These are phyloP conservation scores for Choricystis sp. DNA, from an alignment of 139 green algal genomes.

Conservation along the genomic window DNA sequence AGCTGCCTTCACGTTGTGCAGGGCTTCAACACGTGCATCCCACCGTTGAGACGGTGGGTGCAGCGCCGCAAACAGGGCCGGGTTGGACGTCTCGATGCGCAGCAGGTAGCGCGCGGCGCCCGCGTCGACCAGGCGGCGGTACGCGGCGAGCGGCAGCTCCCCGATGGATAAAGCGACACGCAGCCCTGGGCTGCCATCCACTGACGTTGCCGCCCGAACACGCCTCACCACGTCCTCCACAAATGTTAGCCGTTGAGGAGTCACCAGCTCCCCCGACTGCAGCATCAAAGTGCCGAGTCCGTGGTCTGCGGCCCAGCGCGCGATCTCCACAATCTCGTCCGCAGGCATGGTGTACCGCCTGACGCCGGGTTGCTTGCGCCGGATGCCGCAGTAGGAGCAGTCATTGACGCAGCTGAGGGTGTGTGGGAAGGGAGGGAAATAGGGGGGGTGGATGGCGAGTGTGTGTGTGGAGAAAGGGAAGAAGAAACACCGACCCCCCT, in stretches of 20 bases:
- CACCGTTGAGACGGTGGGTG: constrained; percentile 32
- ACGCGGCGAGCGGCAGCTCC: constrained; percentile 23
- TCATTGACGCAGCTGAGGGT: constrained; percentile 47
- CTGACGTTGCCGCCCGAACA: constrained; percentile 17
- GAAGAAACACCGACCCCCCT: no score
- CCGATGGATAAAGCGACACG: constrained; percentile 36
- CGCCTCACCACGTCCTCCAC: constrained; percentile 17
- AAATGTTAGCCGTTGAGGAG: constrained; percentile 25
- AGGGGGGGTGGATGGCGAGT: no score
- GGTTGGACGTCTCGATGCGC: constrained; percentile 46
- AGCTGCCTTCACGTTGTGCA: constrained; percentile 21
- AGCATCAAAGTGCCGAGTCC: constrained; percentile 47
- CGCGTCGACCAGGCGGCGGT: constrained; percentile 4
- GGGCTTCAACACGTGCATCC: constrained; percentile 24
- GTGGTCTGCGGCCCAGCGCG: constrained; percentile 33
- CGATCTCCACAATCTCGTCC: constrained; percentile 33
- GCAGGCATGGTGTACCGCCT: constrained; percentile 29
- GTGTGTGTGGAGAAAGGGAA: no score
- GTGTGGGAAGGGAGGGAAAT: no score
- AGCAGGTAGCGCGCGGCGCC: constrained; percentile 43
- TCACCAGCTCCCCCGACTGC: constrained; percentile 37
- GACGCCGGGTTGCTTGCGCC: constrained; percentile 28
- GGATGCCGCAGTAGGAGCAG: constrained; percentile 50
- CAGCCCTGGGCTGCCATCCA: constrained; percentile 33
- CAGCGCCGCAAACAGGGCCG: constrained; percentile 34